phyloP scores from a whole-genome alignment of 768 basidiomycete species.

The Coprinopsis marcescibilis region DNA sequence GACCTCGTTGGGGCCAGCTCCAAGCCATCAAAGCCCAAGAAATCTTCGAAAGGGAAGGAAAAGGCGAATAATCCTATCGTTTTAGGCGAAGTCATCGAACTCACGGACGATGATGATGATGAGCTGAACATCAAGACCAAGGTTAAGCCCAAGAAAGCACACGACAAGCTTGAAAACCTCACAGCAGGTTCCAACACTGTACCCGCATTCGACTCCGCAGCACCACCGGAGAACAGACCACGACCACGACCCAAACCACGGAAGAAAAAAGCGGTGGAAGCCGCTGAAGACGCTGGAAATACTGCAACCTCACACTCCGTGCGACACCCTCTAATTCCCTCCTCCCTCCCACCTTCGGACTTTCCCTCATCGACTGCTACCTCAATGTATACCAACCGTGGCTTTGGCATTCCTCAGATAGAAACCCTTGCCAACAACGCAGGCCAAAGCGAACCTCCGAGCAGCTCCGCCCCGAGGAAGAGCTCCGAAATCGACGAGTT shows the following conservation, averaged over 20 bases:
- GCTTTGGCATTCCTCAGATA: conserved; percentile 25
- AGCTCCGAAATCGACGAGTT: conserved; percentile 25
- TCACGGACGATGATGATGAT: conserved; percentile 15
- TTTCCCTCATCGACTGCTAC: conserved; percentile 27
- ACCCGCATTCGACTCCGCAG: background rate
- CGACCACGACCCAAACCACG: conserved; percentile 7
- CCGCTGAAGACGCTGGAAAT: conserved; percentile 7
- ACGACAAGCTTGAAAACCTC: conserved; percentile 6
- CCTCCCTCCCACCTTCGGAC: conserved; percentile 27
- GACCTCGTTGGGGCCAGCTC: conserved; percentile 25
- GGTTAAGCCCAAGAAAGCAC: conserved; percentile 17
- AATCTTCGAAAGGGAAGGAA: conserved; percentile 6
- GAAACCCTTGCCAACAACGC: conserved; percentile 27
- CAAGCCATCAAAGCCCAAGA: conserved; percentile 24
- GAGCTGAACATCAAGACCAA: conserved; percentile 11
- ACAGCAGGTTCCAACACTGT: no score
- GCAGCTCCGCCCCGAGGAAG: conserved; percentile 25
- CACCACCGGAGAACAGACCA: background rate
- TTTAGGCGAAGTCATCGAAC: conserved; percentile 12
- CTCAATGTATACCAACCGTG: conserved; percentile 14
- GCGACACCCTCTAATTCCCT: conserved; percentile 12
- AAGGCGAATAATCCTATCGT: background rate
- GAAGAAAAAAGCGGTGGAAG: conserved; percentile 14
- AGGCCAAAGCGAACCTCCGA: conserved; percentile 17
- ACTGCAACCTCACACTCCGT: no score